A percentile compares a stretch with the other conserved stretches of the same genome.
phyloP scores from a whole-genome alignment of 805 yeast genomes.

The Candida methanosorbosa region DNA sequence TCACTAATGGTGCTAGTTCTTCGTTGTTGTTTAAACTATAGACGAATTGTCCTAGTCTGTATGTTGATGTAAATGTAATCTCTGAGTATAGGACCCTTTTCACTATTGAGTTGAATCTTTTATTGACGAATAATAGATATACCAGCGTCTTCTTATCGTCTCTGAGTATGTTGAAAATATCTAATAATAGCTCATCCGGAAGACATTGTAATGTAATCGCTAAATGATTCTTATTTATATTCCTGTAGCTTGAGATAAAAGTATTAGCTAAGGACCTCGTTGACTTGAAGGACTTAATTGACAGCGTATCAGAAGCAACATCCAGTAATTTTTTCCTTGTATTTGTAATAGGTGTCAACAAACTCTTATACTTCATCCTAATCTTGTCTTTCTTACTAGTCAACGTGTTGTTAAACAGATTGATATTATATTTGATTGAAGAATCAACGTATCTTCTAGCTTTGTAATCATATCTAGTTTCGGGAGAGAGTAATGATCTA shows the following conservation, averaged over 20 bases:
- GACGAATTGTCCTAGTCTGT: slow-evolving; percentile 73
- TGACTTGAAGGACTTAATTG: slow-evolving; percentile 28
- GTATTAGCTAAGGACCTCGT: slow-evolving; percentile 8
- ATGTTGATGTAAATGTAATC: slow-evolving; percentile 59
- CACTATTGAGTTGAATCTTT: slow-evolving; percentile 39
- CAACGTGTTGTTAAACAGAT: slow-evolving; percentile 3
- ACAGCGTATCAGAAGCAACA: slow-evolving; percentile 36
- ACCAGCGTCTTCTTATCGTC: slow-evolving; percentile 33
- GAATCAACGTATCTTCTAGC: slow-evolving; percentile 30
- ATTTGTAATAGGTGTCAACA: slow-evolving; percentile 26
- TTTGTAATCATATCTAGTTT: slow-evolving; percentile 40
- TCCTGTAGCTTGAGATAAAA: too few species aligned
- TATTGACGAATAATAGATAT: slow-evolving; percentile 41
- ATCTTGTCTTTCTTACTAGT: slow-evolving; percentile 11
- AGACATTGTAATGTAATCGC: slow-evolving; percentile 9
- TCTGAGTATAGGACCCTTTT: slow-evolving; percentile 45
- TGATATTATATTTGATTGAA: slow-evolving; percentile 11
- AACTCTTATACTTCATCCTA: slow-evolving; percentile 40
- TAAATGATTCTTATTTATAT: too few species aligned
- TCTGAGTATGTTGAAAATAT: slow-evolving; percentile 25
- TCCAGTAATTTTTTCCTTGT: slow-evolving; percentile 20
- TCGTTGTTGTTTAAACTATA: slow-evolving; percentile 52
- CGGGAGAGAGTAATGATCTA: slow-evolving; percentile 42
- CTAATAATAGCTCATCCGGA: slow-evolving; percentile 35
- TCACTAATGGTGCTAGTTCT: slow-evolving; percentile 48